A percentile compares a stretch with the other conserved stretches of the same genome.
These are phyloP conservation scores for Coemansia sp. DNA, from an alignment of 192 early-diverging fungal genomes.

Conservation along the genomic window DNA sequence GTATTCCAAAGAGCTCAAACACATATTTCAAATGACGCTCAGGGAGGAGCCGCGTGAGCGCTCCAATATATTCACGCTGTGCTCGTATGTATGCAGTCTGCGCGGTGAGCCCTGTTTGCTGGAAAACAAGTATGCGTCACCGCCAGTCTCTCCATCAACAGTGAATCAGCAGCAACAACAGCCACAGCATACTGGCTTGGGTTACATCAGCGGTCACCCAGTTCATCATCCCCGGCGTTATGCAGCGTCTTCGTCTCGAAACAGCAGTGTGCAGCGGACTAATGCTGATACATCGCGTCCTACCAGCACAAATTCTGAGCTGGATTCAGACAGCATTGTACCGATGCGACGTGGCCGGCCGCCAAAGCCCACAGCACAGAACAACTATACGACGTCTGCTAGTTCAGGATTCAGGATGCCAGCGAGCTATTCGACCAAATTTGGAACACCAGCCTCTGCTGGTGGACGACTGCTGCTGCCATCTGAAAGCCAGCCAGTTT, in stretches of 20 bases:
- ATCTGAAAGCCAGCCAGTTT: conserved; percentile 2
- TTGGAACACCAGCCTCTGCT: conserved; percentile 5
- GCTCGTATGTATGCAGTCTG: conserved; percentile 63
- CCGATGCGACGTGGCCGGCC: conserved; percentile 94
- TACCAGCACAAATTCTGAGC: conserved; percentile 46
- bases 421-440: background rate
- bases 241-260: conserved; percentile 22
- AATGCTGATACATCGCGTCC: conserved; percentile 30
- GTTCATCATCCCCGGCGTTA: conserved; percentile 32
- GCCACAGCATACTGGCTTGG: conserved; percentile 6
- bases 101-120: conserved; percentile 40
- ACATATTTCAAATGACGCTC: conserved; percentile 71
- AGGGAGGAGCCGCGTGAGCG: conserved; percentile 72
- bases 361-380: conserved; percentile 24
- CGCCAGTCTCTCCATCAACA: conserved; percentile 18
- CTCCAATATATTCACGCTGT: conserved; percentile 80
- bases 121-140: conserved; percentile 46
- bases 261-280: conserved; percentile 30
- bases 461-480: conserved; percentile 10
- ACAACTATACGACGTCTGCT: background rate
- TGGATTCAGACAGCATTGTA: conserved; percentile 53
- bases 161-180: background rate
- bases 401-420: conserved; percentile 4
- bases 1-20: conserved; percentile 61
- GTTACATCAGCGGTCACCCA: conserved; percentile 17